phyloP scores from a whole-genome alignment of 441 rosid species.

The Populus hybrid region DNA sequence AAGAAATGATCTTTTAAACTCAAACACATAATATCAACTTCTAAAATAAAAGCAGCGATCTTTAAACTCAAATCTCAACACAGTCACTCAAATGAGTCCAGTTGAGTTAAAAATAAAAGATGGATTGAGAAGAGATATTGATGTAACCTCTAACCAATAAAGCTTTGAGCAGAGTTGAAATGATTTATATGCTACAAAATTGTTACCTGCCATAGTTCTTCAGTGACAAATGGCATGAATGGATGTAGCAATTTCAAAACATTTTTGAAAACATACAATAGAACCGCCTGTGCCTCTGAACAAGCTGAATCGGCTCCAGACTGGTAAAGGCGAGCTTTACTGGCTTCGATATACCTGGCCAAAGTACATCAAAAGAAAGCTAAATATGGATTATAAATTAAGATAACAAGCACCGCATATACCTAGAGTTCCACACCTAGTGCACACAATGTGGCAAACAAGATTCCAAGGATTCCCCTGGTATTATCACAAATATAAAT shows the following conservation, averaged over 20 bases:
- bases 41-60: not conserved
- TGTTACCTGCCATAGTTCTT: constrained; percentile 90
- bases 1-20: not conserved
- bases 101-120: not conserved
- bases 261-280: constrained; percentile 79
- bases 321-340: constrained; percentile 80
- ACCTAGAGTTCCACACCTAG: not conserved
- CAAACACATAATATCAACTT: not conserved
- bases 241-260: constrained; percentile 89
- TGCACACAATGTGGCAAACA: not conserved
- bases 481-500: not conserved
- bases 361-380: not conserved
- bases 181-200: not conserved
- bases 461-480: not conserved
- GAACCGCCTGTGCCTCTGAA: constrained; percentile 72
- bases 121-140: not conserved
- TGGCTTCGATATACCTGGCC: constrained; percentile 92
- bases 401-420: not conserved
- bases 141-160: not conserved
- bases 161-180: not conserved
- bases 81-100: not conserved
- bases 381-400: too few species aligned
- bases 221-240: constrained; percentile 96
- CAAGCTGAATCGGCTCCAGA: constrained; percentile 50
- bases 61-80: not conserved